Evolutionary conservation across 2,329 filamentous ascomycete genomes (phyloP), one percentile per base, ranked within the genome.

Genomic region (Tricladium varicosporioides): DNA sequence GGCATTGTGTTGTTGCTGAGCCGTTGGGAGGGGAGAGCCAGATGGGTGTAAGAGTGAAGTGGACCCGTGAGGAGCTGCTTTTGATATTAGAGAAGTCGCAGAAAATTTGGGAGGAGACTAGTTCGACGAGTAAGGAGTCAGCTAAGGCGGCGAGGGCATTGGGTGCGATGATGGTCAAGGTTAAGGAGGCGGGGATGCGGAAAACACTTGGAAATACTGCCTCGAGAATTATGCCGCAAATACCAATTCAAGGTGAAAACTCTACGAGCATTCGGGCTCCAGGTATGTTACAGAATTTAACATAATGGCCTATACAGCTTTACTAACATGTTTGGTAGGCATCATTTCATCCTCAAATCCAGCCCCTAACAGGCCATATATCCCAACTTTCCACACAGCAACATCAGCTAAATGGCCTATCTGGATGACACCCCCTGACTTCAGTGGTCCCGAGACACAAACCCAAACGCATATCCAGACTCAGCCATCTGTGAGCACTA

Each of bases 21-120:
- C 15, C 49, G 11, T 16, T 53, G 1, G 45, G 52, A 13, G n/a
- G 50, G 42, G 14, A 47, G 19, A 48, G 44, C 31, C 48, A 56
- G 7, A 48, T 47, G 5, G 56, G 47, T 5, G 60, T 63, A 22
- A 40, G 51, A 11, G 47, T 66, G 11, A 53, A 54, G 33, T 63
- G 63, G 59, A 58, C 51, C n/a, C 50, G 58, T 16, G 60, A 63
- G 19, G 60, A 65, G 10, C 61, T 67, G 56, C 40, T 62, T 2
- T 22, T 59, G 14, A 53, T 59, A 9, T 44, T 67, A 5, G 45
- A 61, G 19, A 55, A 50, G 8, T 62, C 59, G 11, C 60, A 62
- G 27, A n/a, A 55, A 5, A 62, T 67, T n/a, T 68, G 63, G 62
- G 50, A 60, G 14, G 46, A 59, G 8, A 22, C 45, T 8, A 61